Evolutionary conservation across 345 rosid species (phyloP).

Genomic region (Abelmoschus esculentus): DNA sequence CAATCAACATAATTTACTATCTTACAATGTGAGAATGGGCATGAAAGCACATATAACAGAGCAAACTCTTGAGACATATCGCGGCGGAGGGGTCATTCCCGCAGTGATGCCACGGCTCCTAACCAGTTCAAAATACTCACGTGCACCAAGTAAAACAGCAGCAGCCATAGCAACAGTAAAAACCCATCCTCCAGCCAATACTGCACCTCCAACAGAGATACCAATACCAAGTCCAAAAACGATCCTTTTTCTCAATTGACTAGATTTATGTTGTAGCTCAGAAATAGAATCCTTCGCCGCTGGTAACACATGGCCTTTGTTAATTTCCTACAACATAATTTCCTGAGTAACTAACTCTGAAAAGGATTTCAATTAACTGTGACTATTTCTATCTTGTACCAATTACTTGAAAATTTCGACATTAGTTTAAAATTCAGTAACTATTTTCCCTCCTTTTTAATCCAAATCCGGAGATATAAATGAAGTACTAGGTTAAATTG

Average conservation of each 20-base stretch:
- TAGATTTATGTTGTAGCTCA: slow-evolving; percentile 37
- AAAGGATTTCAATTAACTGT: background rate
- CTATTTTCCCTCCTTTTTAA: too few relatives aligned
- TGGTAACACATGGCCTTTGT: slow-evolving; percentile 26
- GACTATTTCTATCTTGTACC: slow-evolving; percentile 33
- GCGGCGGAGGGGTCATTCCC: slow-evolving; percentile 98
- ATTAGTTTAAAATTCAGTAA: slow-evolving; percentile 23
- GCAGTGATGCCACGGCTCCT: slow-evolving; percentile 73
- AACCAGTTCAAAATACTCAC: slow-evolving; percentile 80
- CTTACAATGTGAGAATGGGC: slow-evolving; percentile 85
- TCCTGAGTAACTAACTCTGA: background rate
- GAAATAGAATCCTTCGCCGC: slow-evolving; percentile 20
- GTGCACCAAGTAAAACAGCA: slow-evolving; percentile 66
- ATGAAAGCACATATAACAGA: slow-evolving; percentile 73
- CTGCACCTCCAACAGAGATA: slow-evolving; percentile 58
- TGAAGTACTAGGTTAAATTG: too few relatives aligned
- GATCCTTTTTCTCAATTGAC: slow-evolving; percentile 79
- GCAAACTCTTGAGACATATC: slow-evolving; percentile 80
- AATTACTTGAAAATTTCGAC: background rate
- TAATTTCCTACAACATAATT: slow-evolving; percentile 36
- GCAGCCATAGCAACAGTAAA: slow-evolving; percentile 56
- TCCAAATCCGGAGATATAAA: too few relatives aligned
- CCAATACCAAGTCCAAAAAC: slow-evolving; percentile 80
- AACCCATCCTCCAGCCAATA: slow-evolving; percentile 85
- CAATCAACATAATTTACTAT: background rate